Percentiles rank a stretch among this genome's conserved stretches.
phyloP scores from a whole-genome alignment of 805 yeast species.

The Lipomyces sp. region DNA sequence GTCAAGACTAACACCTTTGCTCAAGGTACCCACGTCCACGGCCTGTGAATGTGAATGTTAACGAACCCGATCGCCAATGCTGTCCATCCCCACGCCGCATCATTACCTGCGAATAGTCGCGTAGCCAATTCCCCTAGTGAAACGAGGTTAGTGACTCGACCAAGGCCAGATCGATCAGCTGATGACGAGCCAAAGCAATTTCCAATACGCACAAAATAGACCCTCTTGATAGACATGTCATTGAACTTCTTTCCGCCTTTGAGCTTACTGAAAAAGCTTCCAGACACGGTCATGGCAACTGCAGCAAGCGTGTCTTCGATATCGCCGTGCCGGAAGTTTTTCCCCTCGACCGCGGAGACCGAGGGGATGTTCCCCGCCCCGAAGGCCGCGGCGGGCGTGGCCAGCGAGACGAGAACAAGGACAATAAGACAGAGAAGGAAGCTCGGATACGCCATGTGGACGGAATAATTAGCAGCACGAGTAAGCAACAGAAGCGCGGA shows the following conservation, averaged over 20 bases:
- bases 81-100: not conserved
- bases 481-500: not conserved
- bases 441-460: no score
- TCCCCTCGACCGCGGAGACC: constrained; percentile 29
- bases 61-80: not conserved
- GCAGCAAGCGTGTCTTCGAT: constrained; percentile 31
- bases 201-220: constrained; percentile 26
- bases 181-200: no score
- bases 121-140: constrained; percentile 30
- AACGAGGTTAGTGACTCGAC: no score
- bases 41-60: no score
- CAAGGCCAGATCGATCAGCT: no score
- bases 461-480: no score
- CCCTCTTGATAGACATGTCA: constrained; percentile 28
- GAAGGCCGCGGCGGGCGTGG: constrained; percentile 22
- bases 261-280: constrained; percentile 20
- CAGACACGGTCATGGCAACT: constrained; percentile 27
- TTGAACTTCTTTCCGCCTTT: constrained; percentile 31
- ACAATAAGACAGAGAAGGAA: not conserved
- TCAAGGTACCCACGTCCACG: constrained; percentile 31
- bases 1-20: constrained; percentile 24
- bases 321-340: constrained; percentile 33
- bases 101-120: constrained; percentile 31
- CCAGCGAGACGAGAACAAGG: not conserved
- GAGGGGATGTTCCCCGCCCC: constrained; percentile 34